Evolutionary conservation across 2,329 filamentous ascomycete genomes (phyloP).

Genomic region (Botrytis cinerea): DNA sequence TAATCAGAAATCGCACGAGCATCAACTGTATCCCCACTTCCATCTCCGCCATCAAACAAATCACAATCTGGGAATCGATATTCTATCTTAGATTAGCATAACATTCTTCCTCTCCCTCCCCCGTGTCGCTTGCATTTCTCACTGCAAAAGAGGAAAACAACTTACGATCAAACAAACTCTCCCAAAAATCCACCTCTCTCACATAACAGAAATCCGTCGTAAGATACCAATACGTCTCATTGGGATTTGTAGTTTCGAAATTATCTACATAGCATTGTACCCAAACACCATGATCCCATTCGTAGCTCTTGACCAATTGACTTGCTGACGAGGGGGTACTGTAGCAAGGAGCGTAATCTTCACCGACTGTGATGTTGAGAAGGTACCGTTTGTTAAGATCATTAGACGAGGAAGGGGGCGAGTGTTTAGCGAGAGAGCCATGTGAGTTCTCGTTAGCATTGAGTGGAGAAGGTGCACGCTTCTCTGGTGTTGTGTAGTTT

Average conservation of each 20-base stretch:
- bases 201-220: constrained; percentile 35
- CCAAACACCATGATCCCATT: constrained; percentile 16
- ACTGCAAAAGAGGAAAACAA: background rate
- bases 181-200: constrained; percentile 30
- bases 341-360: constrained; percentile 31
- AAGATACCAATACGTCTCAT: constrained; percentile 29
- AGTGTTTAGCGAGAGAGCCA: background rate
- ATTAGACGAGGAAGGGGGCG: background rate
- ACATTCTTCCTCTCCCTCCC: background rate
- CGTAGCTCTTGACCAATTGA: constrained; percentile 15
- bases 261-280: constrained; percentile 14
- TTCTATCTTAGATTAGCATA: background rate
- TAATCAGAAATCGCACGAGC: background rate
- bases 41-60: constrained; percentile 3
- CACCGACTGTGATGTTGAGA: constrained; percentile 31
- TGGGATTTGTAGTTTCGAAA: background rate
- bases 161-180: constrained; percentile 32
- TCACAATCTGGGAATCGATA: constrained; percentile 15
- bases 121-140: no score
- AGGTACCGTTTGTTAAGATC: constrained; percentile 26
- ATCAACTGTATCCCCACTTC: background rate
- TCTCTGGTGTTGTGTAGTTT: constrained; percentile 24
- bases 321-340: background rate
- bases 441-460: background rate
- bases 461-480: background rate